Evolutionary conservation across 2,329 filamentous ascomycete genomes (phyloP).

Genomic region (Arthroderma uncinatum): DNA sequence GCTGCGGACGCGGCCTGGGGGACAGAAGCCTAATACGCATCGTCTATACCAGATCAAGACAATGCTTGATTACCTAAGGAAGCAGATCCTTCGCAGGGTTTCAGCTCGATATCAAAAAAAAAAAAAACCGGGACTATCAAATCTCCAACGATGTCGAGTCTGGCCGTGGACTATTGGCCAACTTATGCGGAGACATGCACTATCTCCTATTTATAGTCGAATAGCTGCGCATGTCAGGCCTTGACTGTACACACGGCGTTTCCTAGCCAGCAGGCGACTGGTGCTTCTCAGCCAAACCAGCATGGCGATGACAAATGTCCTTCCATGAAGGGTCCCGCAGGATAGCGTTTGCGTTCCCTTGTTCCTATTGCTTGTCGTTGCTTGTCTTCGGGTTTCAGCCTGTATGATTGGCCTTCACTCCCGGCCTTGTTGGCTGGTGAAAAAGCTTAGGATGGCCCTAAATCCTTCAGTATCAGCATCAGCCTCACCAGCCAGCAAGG

Average conservation of each 20-base stretch:
- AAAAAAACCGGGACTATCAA: no score
- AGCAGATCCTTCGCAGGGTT: no score
- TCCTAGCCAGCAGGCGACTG: not conserved
- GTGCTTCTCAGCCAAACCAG: not conserved
- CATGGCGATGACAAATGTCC: not conserved
- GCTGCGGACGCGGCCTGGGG: no score
- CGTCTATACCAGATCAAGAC: no score
- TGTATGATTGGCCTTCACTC: not conserved
- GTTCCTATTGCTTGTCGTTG: constrained; percentile 1
- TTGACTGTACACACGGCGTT: not conserved
- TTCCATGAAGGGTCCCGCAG: not conserved
- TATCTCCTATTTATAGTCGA: no score
- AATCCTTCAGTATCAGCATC: not conserved
- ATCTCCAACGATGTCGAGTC: no score
- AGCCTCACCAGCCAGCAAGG: not conserved
- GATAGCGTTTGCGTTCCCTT: not conserved
- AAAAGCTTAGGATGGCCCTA: not conserved
- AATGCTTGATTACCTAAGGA: no score
- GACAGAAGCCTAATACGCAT: no score
- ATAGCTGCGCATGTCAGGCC: no score
- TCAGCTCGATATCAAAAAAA: no score
- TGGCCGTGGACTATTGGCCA: no score
- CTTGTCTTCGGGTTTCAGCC: not conserved
- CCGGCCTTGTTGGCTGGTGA: not conserved
- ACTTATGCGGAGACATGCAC: no score